Base-by-base conservation (phyloP, 2,329 filamentous ascomycete genomes). In the Colletotrichum tamarilloi region DNA sequence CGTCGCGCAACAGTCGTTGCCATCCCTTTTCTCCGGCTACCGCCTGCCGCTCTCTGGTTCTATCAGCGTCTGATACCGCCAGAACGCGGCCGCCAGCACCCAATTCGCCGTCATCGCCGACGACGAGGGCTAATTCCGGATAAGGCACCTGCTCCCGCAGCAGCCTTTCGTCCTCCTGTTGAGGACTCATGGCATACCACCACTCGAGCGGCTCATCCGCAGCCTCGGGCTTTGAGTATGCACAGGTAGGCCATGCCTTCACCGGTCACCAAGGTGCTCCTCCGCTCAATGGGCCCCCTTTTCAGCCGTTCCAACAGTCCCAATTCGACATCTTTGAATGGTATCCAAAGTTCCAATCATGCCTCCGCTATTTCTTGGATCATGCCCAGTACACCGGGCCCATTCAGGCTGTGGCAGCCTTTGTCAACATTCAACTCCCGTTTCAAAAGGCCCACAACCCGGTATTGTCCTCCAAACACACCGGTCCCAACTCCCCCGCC, bases 321-420 rank as follows among this genome's bases (percentile, higher is more conserved):
- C 83, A 87, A 60, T 92, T 95, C 83, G 93, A 96, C 82, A 93
- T 98, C 76, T 93, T 98, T 81, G 93, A 95, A 74, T 98, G 97
- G 97, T 94, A 97, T 81, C 94, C 94, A 11, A 93, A 93, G 73
- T 97, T 97, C 82, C 93, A 97, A 83, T 95, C 92, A 76, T 99
- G 97, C 83, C 92, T 96, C 77, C 91, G 91, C 70, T 98, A 96
- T 85, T 99, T 98, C 80, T 87, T 98, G 79, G 94, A 98, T 78
- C 92, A 96, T 79, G 95, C 95, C 7, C 96, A 98, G 81, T 92
- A 97, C 82, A 93, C 92, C 75, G 89, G 88, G 22, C 90, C 92
- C 11, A 94, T 98, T 16, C 95, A 98, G 84, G 94, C 95, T 9
- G 90, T 98, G 60, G 95, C 95, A 24, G 93, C 95, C 7, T 95